phyloP scores from a whole-genome alignment of 805 yeast species.

The Wickerhamiella dianesei region DNA sequence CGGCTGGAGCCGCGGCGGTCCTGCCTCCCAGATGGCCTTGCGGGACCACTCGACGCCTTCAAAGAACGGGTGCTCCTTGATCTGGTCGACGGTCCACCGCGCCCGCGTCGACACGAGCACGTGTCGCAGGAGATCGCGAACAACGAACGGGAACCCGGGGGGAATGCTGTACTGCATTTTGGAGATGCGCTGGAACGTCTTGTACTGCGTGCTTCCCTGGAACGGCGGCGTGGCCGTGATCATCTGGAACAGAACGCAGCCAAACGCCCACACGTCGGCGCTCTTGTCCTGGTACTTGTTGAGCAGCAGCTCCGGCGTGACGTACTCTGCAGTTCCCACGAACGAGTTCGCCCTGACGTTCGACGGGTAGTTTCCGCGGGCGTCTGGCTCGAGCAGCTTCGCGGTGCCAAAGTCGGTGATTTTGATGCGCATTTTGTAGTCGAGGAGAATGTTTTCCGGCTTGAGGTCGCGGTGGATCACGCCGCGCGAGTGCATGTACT shows the following conservation, averaged over 20 bases:
- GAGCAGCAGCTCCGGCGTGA: constrained; percentile 76
- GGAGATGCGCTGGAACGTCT: constrained; percentile 80
- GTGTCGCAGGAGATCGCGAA: constrained; percentile 52
- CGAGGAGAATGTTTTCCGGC: constrained; percentile 84
- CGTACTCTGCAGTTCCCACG: constrained; percentile 96
- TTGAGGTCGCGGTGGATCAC: constrained; percentile 88
- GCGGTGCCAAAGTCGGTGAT: constrained; percentile 99
- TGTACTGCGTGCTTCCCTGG: constrained; percentile 71
- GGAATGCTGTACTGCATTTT: constrained; percentile 61
- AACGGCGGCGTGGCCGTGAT: constrained; percentile 80
- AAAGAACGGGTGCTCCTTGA: constrained; percentile 65
- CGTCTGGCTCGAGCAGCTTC: constrained; percentile 39
- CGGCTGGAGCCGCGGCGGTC: constrained; percentile 57
- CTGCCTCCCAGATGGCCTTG: constrained; percentile 51
- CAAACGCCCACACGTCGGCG: constrained; percentile 88
- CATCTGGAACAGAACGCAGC: constrained; percentile 76
- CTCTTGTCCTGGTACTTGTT: constrained; percentile 70
- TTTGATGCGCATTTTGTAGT: constrained; percentile 73
- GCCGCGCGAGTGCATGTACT: constrained; percentile 77
- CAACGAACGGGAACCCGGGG: constrained; percentile 44
- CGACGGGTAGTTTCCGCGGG: constrained; percentile 23
- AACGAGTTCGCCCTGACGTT: constrained; percentile 45
- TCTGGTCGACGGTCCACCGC: constrained; percentile 42
- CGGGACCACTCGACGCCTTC: constrained; percentile 55
- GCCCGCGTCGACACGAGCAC: constrained; percentile 57